phyloP scores from a whole-genome alignment of 1,139 yeast genomes.

The Candida sojae region DNA sequence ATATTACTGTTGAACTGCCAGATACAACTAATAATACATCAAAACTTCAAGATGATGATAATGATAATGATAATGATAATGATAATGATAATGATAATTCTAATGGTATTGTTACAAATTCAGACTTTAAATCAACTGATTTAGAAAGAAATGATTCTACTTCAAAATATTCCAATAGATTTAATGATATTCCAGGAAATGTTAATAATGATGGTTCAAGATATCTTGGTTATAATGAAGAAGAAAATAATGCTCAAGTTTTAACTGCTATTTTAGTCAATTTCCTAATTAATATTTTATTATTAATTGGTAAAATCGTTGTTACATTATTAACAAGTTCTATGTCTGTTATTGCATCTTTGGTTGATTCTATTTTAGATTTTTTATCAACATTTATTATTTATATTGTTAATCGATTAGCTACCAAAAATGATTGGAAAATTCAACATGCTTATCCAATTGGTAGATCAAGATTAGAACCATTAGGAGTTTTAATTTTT shows the following conservation, averaged over 20 bases:
- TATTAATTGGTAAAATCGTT: conserved; percentile 60
- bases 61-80: no score
- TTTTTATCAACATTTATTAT: conserved; percentile 75
- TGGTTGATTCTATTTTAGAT: conserved; percentile 75
- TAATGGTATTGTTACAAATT: not conserved
- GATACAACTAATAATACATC: not conserved
- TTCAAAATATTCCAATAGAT: conserved; percentile 25
- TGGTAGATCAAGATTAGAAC: conserved; percentile 73
- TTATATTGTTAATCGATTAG: conserved; percentile 60
- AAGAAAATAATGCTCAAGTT: conserved; percentile 46
- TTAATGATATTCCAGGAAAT: conserved; percentile 58
- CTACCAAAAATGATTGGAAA: conserved; percentile 56
- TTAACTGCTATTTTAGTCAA: conserved; percentile 65
- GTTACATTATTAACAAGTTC: conserved; percentile 70
- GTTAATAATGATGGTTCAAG: conserved; percentile 42
- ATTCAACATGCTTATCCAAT: conserved; percentile 57
- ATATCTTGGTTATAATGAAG: conserved; percentile 29
- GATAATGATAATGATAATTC: no score
- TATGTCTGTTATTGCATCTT: conserved; percentile 73
- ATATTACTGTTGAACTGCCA: conserved; percentile 20
- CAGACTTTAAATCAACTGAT: conserved; percentile 7
- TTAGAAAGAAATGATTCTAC: conserved; percentile 12
- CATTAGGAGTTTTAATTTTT: conserved; percentile 75
- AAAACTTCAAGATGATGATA: not conserved
- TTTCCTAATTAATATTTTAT: conserved; percentile 58